Base-by-base conservation (phyloP, 2,329 filamentous ascomycete species). In the Nigrospora sphaerica region DNA sequence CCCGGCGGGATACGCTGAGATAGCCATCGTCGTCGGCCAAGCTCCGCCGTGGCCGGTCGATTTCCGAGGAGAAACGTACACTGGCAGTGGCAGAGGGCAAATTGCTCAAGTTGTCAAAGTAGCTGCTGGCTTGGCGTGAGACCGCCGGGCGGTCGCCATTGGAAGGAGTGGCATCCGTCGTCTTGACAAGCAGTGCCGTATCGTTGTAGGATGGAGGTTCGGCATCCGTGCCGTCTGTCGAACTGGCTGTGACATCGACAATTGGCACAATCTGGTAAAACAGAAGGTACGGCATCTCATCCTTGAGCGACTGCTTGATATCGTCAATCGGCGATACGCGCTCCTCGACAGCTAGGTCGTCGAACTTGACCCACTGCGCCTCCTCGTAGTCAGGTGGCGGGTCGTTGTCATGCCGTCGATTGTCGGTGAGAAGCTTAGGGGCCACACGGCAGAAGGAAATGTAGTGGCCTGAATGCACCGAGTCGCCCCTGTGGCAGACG, bases 191-290 rank as follows among this genome's bases (percentile, higher is more conserved):
- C 13, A 66, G 57, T 12, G 71, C 71, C 10, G 72, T 72, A 45
- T 78, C 74, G 41, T 74, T 69, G 54, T 85, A 85, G 1, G 80
- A 79, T 1, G 81, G 81, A 3, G 80, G 81, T 32, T 73, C 72
- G 2, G 64, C 64, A 32, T 72, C 69, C 1, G 67, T 72, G 39
- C 66, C 66, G 7, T 74, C 72, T 0, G 70, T 69, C 6, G 75
- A 74, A 12, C 70, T 66, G 1, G 68, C 60, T 1, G 73, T 70
- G 9, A 85, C 77, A 46, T 91, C 86, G 31, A 88, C 80, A 58
- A 95, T 89, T 0, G 92, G 91, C 31, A 95, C 79, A 36, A 97
- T 88, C 63, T 96, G 92, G 60, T 96, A 98, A 65, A 97, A 97
- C 0, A 98, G 73, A 7, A 97, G 77, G 62, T 97, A 97, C 0